Base-by-base conservation (phyloP, 1,284 basidiomycete species). In the Trichosporon sp. region DNA sequence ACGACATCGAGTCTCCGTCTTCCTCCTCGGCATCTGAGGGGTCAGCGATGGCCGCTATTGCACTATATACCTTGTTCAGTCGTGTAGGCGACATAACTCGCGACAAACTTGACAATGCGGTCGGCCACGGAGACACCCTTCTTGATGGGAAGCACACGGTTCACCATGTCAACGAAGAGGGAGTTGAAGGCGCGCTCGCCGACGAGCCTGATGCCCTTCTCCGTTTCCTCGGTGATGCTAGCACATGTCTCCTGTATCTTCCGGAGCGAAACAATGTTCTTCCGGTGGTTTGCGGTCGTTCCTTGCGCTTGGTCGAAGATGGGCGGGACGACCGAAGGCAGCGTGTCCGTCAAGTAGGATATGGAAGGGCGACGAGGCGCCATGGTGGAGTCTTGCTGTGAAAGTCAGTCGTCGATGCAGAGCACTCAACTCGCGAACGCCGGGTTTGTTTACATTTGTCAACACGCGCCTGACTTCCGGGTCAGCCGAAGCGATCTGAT, bases 231-330 rank as follows among this genome's bases (percentile, higher is more conserved):
- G 3, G 84, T 87, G 69, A 89, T 78, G 2, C 80, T 73, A 0
- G 86, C 83, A 29, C 88, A 88, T 69, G 88, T 85, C 19, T 82
- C 73, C 70, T 96, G 93, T 44, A 95, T 80, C 77, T 94, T 93
- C 82, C 90, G 86, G 2, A 98, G 85, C 0, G 89, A 87, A 58
- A 94, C 89, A 65, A 88, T 86, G 80, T 97, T 96, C 84, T 98
- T 98, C 67, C 89, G 86, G 78, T 92, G 94, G 76, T 92, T 94
- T 7, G 94, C 91, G 10, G 88, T 78, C 0, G 91, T 88, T 44
- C 82, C 81, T 77, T 98, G 95, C 0, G 87, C 89, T 78, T 97
- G 91, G 62, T 91, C 89, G 65, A 92, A 91, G 60, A 87, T 86
- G 54, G 84, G 85, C 6, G 86, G 83, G 8, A 87, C 69, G 23